Evolutionary conservation across 805 yeast genomes (phyloP).

Genomic region (Cyberlindnera americana): DNA sequence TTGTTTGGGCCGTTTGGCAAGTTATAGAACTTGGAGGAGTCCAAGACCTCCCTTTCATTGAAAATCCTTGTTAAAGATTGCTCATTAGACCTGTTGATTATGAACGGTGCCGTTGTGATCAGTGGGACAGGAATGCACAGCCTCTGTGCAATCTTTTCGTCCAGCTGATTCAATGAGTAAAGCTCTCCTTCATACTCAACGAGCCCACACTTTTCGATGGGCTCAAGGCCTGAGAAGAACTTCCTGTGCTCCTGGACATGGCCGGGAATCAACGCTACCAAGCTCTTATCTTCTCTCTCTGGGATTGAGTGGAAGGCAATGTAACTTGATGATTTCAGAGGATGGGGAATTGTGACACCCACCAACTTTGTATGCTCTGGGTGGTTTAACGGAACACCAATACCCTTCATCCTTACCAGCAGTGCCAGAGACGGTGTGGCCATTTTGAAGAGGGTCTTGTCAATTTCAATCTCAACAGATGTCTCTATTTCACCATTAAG

Average conservation of each 20-base stretch:
- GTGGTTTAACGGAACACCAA: conserved; percentile 20
- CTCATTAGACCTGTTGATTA: conserved; percentile 2
- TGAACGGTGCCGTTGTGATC: conserved; percentile 18
- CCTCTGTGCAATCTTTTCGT: conserved; percentile 4
- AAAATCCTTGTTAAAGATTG: conserved; percentile 4
- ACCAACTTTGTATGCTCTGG: conserved; percentile 6
- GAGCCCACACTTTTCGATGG: conserved; percentile 6
- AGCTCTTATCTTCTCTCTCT: background rate
- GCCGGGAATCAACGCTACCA: conserved; percentile 22
- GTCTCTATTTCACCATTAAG: background rate
- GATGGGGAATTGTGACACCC: conserved; percentile 1
- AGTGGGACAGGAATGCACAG: conserved; percentile 13
- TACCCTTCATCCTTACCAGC: conserved; percentile 14
- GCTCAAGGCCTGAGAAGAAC: conserved; percentile 4
- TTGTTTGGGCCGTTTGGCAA: background rate
- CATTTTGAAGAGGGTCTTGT: conserved; percentile 4
- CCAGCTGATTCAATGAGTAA: conserved; percentile 9
- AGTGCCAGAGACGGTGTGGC: conserved; percentile 17
- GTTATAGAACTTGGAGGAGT: conserved; percentile 2
- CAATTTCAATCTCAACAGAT: conserved; percentile 12
- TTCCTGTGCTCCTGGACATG: conserved; percentile 19
- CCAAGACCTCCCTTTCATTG: conserved; percentile 7
- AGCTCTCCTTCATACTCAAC: conserved; percentile 8
- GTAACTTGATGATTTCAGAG: conserved; percentile 1
- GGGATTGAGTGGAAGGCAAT: conserved; percentile 6